Evolutionary conservation across 257 asterid species (phyloP).

Genomic region (Osmanthus fragrans): DNA sequence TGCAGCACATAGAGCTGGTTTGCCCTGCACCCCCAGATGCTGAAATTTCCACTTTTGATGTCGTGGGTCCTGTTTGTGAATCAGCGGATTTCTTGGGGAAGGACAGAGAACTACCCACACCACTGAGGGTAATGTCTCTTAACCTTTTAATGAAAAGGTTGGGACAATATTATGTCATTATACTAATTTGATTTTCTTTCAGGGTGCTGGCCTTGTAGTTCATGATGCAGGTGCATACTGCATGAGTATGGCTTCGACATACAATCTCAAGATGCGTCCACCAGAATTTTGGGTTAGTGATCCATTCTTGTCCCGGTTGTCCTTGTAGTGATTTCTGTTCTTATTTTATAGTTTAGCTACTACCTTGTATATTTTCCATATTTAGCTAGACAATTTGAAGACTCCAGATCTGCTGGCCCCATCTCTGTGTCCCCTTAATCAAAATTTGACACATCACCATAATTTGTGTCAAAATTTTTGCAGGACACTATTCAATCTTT

Average conservation of each 20-base stretch:
- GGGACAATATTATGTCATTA: neutral
- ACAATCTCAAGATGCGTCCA: slow-evolving; percentile 99
- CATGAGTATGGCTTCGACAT: slow-evolving; percentile 99
- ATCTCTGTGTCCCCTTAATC: too few species aligned
- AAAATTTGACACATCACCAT: too few species aligned
- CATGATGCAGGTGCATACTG: slow-evolving; percentile 99
- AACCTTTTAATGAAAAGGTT: neutral
- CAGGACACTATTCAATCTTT: too few species aligned
- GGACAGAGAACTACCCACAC: slow-evolving; percentile 82
- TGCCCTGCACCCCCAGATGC: slow-evolving; percentile 67
- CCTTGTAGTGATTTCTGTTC: neutral
- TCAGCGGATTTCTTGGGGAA: slow-evolving; percentile 98
- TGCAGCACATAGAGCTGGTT: slow-evolving; percentile 95
- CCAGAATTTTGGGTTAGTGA: slow-evolving; percentile 86
- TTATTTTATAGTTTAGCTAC: neutral
- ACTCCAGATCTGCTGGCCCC: too few species aligned
- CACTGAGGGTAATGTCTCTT: slow-evolving; percentile 51
- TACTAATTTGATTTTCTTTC: slow-evolving; percentile 27
- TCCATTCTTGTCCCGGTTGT: neutral
- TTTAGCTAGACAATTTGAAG: neutral
- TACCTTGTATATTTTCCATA: neutral
- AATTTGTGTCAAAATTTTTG: too few species aligned
- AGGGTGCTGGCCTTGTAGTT: slow-evolving; percentile 95
- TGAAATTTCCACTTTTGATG: slow-evolving; percentile 66
- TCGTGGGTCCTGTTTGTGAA: slow-evolving; percentile 96